Evolutionary conservation across 495 filamentous ascomycete species (phyloP).

Genomic region (Xylona heveae): DNA sequence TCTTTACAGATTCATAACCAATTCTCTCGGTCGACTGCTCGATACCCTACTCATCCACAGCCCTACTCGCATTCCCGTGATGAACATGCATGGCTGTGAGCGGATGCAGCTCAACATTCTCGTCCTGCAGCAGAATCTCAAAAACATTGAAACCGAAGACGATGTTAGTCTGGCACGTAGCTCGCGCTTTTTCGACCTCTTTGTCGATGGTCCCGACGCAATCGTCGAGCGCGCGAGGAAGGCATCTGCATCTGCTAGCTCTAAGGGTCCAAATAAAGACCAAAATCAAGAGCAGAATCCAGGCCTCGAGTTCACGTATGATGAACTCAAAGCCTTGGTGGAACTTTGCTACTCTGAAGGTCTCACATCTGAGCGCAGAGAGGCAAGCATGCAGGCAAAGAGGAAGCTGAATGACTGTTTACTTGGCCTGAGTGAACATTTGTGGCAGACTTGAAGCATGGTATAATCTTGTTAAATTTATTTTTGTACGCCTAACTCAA

Average conservation of each 20-base stretch:
- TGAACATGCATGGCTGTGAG: constrained; percentile 56
- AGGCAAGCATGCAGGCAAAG: constrained; percentile 50
- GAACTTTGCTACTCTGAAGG: constrained; percentile 76
- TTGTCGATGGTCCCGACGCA: constrained; percentile 51
- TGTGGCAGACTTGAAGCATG: constrained; percentile 35
- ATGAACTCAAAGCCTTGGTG: constrained; percentile 64
- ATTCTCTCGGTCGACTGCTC: constrained; percentile 47
- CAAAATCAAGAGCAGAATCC: constrained; percentile 8
- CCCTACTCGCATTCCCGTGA: constrained; percentile 36
- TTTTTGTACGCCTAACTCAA: too few species aligned
- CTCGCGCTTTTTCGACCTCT: constrained; percentile 60
- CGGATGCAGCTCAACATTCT: constrained; percentile 80
- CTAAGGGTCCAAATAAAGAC: constrained; percentile 20
- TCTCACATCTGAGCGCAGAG: constrained; percentile 45
- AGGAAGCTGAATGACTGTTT: constrained; percentile 55
- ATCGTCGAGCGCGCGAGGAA: constrained; percentile 38
- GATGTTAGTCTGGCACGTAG: constrained; percentile 46
- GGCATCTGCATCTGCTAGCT: constrained; percentile 16
- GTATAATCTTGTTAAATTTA: too few species aligned
- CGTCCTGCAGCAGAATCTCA: constrained; percentile 86
- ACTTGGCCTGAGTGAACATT: constrained; percentile 53
- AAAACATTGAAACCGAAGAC: constrained; percentile 55
- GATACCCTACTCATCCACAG: constrained; percentile 48
- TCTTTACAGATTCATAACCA: constrained; percentile 38
- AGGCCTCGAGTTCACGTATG: constrained; percentile 38